Evolutionary conservation across 2,329 filamentous ascomycete genomes (phyloP).

Genomic region (Ceratocystis eucalypticola): DNA sequence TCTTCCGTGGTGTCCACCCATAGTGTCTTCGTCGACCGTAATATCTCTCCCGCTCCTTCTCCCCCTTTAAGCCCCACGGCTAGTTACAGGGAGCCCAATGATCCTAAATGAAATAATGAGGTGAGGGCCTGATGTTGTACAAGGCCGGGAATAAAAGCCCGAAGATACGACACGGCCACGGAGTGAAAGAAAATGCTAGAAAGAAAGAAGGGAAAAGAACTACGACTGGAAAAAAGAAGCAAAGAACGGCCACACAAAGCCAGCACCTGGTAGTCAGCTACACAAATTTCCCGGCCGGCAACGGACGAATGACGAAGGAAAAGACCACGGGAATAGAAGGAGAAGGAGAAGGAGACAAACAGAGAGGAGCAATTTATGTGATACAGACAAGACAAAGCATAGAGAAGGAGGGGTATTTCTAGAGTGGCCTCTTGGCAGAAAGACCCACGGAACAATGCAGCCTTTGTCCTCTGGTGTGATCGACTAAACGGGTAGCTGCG

Average conservation of each 20-base stretch:
- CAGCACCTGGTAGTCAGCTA: background rate
- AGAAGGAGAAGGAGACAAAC: too few species aligned
- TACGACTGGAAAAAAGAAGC: background rate
- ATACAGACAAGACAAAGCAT: too few species aligned
- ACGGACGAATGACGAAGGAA: background rate
- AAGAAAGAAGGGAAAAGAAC: background rate
- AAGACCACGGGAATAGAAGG: background rate
- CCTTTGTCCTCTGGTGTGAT: background rate
- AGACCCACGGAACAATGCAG: background rate
- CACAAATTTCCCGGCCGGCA: background rate
- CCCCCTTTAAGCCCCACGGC: background rate
- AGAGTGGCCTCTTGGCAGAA: background rate
- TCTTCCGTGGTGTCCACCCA: background rate
- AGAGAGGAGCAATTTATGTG: too few species aligned
- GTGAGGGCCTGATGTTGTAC: background rate
- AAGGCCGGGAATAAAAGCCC: background rate
- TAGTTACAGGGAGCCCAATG: background rate
- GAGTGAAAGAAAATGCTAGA: background rate
- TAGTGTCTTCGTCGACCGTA: background rate
- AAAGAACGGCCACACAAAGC: background rate
- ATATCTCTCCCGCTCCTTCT: background rate
- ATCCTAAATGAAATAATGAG: background rate
- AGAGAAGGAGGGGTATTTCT: background rate
- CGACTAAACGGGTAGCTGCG: background rate
- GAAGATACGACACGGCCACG: background rate